Evolutionary conservation across 2,329 filamentous ascomycete genomes (phyloP), one percentile per base, ranked within the genome.

Genomic region (Leptographium procerum): DNA sequence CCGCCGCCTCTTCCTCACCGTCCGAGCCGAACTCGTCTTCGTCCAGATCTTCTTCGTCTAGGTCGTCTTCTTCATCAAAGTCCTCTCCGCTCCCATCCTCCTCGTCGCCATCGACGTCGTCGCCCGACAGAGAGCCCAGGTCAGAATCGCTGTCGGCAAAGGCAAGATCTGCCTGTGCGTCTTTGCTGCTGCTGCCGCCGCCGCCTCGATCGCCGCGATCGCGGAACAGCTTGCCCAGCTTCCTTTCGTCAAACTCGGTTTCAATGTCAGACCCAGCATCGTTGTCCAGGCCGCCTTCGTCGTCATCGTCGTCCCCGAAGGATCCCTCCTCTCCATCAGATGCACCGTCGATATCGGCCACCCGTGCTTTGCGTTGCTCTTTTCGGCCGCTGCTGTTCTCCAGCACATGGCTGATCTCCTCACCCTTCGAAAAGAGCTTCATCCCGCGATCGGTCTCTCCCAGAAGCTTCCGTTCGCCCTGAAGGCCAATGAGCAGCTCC

Each of bases 61-160:
- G 73, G 16, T 76, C 74, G 14, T 75, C 74, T 43, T 82, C 81
- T 19, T 82, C 79, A 0, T 75, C 72, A 22, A 75, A 74, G 2
- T 75, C 75, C 2, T 80, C 79, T 8, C 75, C 55, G 24, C 75
- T 75, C 0, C 71, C 71, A 1, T 75, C 75, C 2, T 40, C 81
- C n/a, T 82, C 79, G 0, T 75, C 73, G 19, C 82, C 79, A 1
- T 81, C 79, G 7, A 75, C 48, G 19, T 82, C 79, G 1, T 81
- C 79, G 7, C 75, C 48, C 73, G 89, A 95, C 62, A 96, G 72
- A 4, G 92, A 96, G 8, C 94, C 94, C 5, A 99, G 79, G 69
- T 99, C 95, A 0, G 94, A 99, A 70, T 99, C 95, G 67, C 90
- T 96, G 67, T 99, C 94, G 16, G 94, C 94, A 74, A 96, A 99